phyloP scores from a whole-genome alignment of 305 asterid species.

The Fraxinus floribunda region DNA sequence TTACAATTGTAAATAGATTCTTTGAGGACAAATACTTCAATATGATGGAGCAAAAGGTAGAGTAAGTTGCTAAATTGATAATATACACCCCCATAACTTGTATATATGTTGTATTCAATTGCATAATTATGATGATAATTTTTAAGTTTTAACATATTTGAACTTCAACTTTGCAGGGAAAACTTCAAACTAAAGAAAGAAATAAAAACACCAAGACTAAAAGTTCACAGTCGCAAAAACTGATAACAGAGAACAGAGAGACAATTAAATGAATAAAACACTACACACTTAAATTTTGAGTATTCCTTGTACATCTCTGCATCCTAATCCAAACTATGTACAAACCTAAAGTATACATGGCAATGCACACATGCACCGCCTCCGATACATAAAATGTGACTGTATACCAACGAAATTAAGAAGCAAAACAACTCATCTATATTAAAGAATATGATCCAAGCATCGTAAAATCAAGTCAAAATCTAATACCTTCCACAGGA shows the following conservation, averaged over 20 bases:
- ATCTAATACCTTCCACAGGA: constrained; percentile 55
- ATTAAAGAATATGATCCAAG: neutral
- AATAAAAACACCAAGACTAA: neutral
- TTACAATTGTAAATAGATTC: neutral
- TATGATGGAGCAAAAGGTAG: neutral
- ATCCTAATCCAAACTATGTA: neutral
- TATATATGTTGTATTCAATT: neutral
- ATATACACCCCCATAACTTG: neutral
- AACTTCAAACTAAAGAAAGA: neutral
- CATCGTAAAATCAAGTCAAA: neutral
- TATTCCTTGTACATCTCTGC: neutral
- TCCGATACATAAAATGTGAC: neutral
- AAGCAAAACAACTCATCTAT: constrained; percentile 6
- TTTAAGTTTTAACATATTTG: neutral
- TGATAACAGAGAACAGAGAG: neutral
- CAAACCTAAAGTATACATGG: neutral
- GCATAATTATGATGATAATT: neutral
- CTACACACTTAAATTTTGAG: neutral
- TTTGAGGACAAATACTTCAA: neutral
- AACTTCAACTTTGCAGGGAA: neutral
- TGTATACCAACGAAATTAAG: neutral
- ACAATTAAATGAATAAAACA: neutral
- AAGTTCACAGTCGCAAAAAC: neutral
- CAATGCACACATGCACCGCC: neutral
- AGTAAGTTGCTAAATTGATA: neutral